A percentile compares a stretch with the other conserved stretches of the same genome.
Conservation (phyloP, 1,284 basidiomycete species). For the Boletus sp. region DNA sequence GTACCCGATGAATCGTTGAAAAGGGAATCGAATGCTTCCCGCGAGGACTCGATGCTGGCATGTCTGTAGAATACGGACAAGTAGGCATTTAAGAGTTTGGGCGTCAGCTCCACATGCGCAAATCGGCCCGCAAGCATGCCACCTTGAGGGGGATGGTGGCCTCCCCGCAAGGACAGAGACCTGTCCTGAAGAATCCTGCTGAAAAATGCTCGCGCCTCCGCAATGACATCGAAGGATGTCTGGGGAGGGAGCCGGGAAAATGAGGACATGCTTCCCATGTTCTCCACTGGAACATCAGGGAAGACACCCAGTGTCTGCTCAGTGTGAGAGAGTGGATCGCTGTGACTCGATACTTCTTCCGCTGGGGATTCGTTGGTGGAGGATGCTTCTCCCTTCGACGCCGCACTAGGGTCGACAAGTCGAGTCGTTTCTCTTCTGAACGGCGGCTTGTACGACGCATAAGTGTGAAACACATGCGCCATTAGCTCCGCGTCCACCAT, state of each 20-base stretch:
- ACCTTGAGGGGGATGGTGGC: not conserved
- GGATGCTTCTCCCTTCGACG: constrained; percentile 10
- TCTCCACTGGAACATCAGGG: not conserved
- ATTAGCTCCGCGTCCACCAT: constrained; percentile 69
- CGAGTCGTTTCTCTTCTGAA: constrained; percentile 50
- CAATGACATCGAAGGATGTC: constrained; percentile 67
- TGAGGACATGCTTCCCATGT: constrained; percentile 23
- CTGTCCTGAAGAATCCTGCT: constrained; percentile 59
- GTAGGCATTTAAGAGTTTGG: constrained; percentile 78
- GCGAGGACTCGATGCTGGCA: constrained; percentile 46
- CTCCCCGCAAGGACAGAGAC: constrained; percentile 9
- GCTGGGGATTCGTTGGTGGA: constrained; percentile 3
- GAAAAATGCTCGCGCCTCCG: constrained; percentile 72
- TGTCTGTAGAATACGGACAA: constrained; percentile 75
- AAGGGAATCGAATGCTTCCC: constrained; percentile 45
- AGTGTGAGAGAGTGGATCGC: not conserved
- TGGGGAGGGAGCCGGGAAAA: constrained; percentile 71
- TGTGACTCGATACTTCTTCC: not conserved
- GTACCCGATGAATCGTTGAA: constrained; percentile 29
- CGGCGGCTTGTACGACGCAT: constrained; percentile 76
- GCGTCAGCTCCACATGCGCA: constrained; percentile 52
- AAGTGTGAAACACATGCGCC: constrained; percentile 84
- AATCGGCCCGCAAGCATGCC: constrained; percentile 42
- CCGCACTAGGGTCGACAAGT: constrained; percentile 28
- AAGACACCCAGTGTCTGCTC: not conserved